Base-by-base conservation (phyloP, 2,329 filamentous ascomycete species). In the Tolypocladium inflatum region DNA sequence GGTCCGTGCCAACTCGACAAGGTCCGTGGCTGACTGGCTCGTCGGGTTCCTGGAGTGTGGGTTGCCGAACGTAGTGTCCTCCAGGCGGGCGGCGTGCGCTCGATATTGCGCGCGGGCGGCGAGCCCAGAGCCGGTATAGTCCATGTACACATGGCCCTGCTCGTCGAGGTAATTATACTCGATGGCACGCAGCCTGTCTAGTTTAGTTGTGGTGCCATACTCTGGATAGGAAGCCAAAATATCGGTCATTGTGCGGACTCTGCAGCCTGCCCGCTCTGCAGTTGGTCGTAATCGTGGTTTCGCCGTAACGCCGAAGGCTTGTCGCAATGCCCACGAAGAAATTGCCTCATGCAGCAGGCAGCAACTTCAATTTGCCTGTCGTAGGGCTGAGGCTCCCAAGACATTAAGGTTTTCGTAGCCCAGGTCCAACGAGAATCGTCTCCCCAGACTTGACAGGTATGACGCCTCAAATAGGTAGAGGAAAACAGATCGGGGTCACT, bases 61-160 rank as follows among this genome's bases (percentile, higher is more conserved):
- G 64, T 76, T 76, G 57, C 74, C 74, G 30, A 69, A 72, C 23
- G 73, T 59, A 2, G 60, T 62, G n/a, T 55, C 53, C 10, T 63
- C 56, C 4, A 74, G 62, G 0, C 73, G 71, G 23, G 61, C 58
- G 9, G 65, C 61, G 55, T 74, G 72, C 1, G 69, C 68, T 3
- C 57, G 60, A 53, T 68, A 59, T 61, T 76, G 74, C 2, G 66
- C 55, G 1, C 63, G 63, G 3, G 73, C 67, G 0, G 71, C 67
- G 2, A 76, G 68, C 0, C 73, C 69, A 0, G 73, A 64, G 15
- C 74, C 74, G 1, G 73, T 73, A 61, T 76, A 76, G 65, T 76
- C 74, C 4, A 76, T 66, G 55, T 76, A 76, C 3, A 73, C 62
- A 43, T 76, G 74, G 45, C 66, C 57, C 39, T 75, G 67, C 37